phyloP scores from a whole-genome alignment of 2,329 filamentous ascomycete genomes.

The Metarhizium robertsii region DNA sequence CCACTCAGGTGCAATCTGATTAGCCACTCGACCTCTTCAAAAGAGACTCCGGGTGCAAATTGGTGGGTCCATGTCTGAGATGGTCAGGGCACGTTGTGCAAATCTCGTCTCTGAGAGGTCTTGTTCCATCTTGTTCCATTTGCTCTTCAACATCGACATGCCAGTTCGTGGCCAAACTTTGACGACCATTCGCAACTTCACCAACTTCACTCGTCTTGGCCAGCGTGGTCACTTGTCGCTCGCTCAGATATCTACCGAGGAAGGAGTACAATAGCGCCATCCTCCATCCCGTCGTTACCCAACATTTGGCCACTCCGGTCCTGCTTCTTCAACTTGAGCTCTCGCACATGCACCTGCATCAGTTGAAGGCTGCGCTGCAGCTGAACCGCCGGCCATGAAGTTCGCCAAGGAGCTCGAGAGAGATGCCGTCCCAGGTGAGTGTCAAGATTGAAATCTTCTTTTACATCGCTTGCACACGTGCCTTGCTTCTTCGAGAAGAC shows the following conservation, averaged over 20 bases:
- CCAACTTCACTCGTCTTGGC: not conserved
- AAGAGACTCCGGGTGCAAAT: not conserved
- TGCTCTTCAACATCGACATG: constrained; percentile 4
- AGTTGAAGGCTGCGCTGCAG: constrained; percentile 5
- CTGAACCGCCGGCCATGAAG: constrained; percentile 8
- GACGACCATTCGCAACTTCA: not conserved
- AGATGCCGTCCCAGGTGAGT: constrained; percentile 62
- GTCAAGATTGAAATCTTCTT: not conserved
- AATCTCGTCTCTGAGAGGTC: constrained; percentile 4
- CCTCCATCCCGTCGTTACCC: not conserved
- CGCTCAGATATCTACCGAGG: not conserved
- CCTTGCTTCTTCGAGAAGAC: not conserved
- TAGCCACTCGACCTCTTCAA: not conserved
- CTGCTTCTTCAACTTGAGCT: not conserved
- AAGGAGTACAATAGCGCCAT: not conserved
- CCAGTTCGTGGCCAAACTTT: constrained; percentile 3
- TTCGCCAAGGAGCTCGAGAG: constrained; percentile 12
- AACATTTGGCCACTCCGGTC: not conserved
- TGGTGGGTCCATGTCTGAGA: not conserved
- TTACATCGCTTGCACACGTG: not conserved
- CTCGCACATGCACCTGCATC: not conserved
- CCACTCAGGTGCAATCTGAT: too few relatives aligned
- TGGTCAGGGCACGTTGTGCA: not conserved
- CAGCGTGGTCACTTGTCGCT: not conserved
- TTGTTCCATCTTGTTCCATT: constrained; percentile 1